Percentiles rank a stretch among this genome's conserved stretches.
Conservation (phyloP, 2,329 filamentous ascomycete genomes). For the Fusarium verticillioides region DNA sequence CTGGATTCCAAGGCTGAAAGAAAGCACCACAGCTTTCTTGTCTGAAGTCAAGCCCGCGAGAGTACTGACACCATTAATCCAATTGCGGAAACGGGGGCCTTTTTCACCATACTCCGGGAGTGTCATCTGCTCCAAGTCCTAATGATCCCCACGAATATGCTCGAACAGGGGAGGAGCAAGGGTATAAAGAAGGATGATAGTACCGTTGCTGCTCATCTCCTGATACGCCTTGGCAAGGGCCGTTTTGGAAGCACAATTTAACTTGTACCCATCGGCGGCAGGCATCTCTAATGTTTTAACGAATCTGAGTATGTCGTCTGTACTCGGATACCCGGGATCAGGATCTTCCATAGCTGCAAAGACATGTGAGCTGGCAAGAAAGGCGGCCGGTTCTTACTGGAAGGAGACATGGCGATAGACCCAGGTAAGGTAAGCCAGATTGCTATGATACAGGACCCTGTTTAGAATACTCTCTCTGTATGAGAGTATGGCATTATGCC, state of each 20-base stretch:
- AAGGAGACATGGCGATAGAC: background rate
- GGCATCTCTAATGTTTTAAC: background rate
- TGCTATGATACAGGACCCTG: background rate
- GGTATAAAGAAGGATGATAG: background rate
- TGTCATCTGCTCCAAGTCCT: background rate
- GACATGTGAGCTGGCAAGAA: background rate
- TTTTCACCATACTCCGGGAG: background rate
- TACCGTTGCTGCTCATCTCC: background rate
- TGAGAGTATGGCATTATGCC: background rate
- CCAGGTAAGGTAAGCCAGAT: background rate
- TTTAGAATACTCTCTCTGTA: background rate
- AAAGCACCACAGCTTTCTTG: background rate
- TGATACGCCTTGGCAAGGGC: background rate
- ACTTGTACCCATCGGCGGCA: too few species aligned
- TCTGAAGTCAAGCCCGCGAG: background rate
- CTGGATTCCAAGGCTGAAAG: background rate
- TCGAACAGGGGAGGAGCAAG: background rate
- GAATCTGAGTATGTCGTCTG: background rate
- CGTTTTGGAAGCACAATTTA: background rate
- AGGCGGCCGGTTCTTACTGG: background rate
- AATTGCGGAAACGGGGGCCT: background rate
- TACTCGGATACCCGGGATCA: rapidly evolving
- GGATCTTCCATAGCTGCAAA: background rate
- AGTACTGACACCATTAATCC: background rate
- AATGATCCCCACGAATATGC: background rate